Conservation (phyloP, 1,284 basidiomycete species). For the Ceratobasidium sp. region DNA sequence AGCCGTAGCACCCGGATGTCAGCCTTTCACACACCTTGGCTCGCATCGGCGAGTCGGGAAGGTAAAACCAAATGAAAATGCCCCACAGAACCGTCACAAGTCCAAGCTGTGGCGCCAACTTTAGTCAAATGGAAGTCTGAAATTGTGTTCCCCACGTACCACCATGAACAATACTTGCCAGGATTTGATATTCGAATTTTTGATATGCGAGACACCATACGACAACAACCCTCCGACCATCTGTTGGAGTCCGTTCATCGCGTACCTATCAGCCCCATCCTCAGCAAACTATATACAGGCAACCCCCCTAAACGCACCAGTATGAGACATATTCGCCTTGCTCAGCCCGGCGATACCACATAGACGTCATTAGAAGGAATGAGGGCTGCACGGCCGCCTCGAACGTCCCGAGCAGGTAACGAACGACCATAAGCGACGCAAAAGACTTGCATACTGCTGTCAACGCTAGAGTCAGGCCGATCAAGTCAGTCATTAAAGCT, state of each 20-base stretch:
- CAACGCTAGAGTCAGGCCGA: slow-evolving; percentile 28
- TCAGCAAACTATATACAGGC: neutral
- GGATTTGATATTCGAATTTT: slow-evolving; percentile 37
- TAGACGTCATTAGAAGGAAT: slow-evolving; percentile 49
- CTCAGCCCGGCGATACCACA: slow-evolving; percentile 50
- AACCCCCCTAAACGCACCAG: slow-evolving; percentile 21
- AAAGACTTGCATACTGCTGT: slow-evolving; percentile 50
- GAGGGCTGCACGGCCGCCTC: slow-evolving; percentile 42
- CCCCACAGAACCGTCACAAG: slow-evolving; percentile 44
- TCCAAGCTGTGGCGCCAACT: slow-evolving; percentile 12
- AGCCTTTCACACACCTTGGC: slow-evolving; percentile 29
- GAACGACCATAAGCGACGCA: slow-evolving; percentile 48
- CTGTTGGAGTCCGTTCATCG: slow-evolving; percentile 43
- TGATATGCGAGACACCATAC: slow-evolving; percentile 42
- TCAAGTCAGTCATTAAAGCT: slow-evolving; percentile 11
- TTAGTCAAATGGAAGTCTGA: slow-evolving; percentile 5
- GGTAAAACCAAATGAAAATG: slow-evolving; percentile 42
- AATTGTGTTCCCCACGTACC: slow-evolving; percentile 2
- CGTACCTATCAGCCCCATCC: slow-evolving; percentile 22
- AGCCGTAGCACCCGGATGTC: neutral
- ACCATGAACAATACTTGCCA: slow-evolving; percentile 46
- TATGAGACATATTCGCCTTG: slow-evolving; percentile 44
- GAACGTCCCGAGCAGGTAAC: slow-evolving; percentile 44
- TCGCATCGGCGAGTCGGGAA: slow-evolving; percentile 42
- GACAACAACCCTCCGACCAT: slow-evolving; percentile 42